A percentile compares a stretch with the other conserved stretches of the same genome.
These are phyloP conservation scores for Exophiala sideris DNA, from an alignment of 2,329 filamentous ascomycete genomes.

Conservation along the genomic window DNA sequence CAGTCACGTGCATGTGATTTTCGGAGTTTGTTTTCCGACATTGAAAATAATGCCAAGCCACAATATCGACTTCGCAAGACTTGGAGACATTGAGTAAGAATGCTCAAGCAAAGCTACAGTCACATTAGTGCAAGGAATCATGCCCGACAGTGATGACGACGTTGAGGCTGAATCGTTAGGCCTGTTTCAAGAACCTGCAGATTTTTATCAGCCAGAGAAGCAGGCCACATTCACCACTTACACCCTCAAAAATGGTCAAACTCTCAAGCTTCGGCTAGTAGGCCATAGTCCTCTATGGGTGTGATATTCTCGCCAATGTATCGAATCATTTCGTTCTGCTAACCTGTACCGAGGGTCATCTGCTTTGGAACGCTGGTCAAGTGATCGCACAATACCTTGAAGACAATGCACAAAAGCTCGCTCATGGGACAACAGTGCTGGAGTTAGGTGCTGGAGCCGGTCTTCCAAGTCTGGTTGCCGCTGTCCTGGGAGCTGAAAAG, in stretches of 20 bases:
- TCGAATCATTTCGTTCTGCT: constrained; percentile 15
- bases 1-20: too few relatives aligned
- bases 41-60: not conserved
- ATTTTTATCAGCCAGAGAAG: constrained; percentile 74
- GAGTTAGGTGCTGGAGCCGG: constrained; percentile 89
- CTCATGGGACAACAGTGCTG: constrained; percentile 68
- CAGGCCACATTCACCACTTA: constrained; percentile 71
- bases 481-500: constrained; percentile 64
- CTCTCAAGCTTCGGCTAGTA: constrained; percentile 71
- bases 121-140: not conserved
- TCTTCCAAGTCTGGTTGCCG: constrained; percentile 74
- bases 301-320: constrained; percentile 32
- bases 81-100: too few relatives aligned
- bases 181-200: constrained; percentile 77
- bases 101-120: not conserved
- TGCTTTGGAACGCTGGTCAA: constrained; percentile 86
- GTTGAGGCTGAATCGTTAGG: constrained; percentile 39
- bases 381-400: constrained; percentile 77
- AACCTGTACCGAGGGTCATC: constrained; percentile 60
- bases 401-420: constrained; percentile 55
- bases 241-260: constrained; percentile 62
- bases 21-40: too few relatives aligned
- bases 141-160: constrained; percentile 26
- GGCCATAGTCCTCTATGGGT: constrained; percentile 84
- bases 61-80: not conserved